These are phyloP conservation scores for Penicillium sclerotiorum DNA, from an alignment of 2,329 filamentous ascomycete genomes.

Conservation along the genomic window DNA sequence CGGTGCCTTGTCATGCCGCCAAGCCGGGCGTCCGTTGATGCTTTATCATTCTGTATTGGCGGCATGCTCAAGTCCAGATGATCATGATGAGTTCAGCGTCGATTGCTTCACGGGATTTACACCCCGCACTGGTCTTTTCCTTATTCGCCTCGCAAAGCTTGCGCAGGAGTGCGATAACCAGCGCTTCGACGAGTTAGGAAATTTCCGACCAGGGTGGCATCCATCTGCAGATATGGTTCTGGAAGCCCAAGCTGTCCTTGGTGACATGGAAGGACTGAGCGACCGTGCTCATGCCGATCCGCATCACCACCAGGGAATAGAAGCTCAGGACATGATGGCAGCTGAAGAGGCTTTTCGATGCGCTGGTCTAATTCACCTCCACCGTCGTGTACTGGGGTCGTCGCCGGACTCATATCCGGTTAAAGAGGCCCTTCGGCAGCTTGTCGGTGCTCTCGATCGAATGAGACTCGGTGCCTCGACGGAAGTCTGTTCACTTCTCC, in stretches of 20 bases:
- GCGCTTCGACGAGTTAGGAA: slow-evolving; percentile 60
- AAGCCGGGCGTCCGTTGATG: slow-evolving; percentile 55
- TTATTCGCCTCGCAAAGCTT: slow-evolving; percentile 72
- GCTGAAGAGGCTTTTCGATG: slow-evolving; percentile 80
- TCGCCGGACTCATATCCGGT: slow-evolving; percentile 61
- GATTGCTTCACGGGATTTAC: slow-evolving; percentile 83
- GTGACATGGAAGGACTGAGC: slow-evolving; percentile 62
- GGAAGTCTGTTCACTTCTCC: slow-evolving; percentile 75
- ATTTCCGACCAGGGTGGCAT: slow-evolving; percentile 59
- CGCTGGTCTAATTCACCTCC: slow-evolving; percentile 74
- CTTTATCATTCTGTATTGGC: slow-evolving; percentile 50
- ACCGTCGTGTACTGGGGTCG: slow-evolving; percentile 70
- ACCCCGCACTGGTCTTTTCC: slow-evolving; percentile 67
- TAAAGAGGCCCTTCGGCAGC: slow-evolving; percentile 63
- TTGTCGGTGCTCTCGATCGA: slow-evolving; percentile 63
- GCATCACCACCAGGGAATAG: slow-evolving; percentile 43
- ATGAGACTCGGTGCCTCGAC: slow-evolving; percentile 69
- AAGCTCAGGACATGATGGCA: slow-evolving; percentile 57
- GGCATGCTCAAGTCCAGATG: slow-evolving; percentile 55
- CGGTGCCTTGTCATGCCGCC: slow-evolving; percentile 68
- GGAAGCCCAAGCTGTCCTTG: slow-evolving; percentile 62
- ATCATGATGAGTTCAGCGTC: slow-evolving; percentile 67
- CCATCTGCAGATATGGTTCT: slow-evolving; percentile 58
- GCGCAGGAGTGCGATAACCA: slow-evolving; percentile 68
- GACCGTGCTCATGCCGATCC: slow-evolving; percentile 41